Conservation (phyloP, 768 basidiomycete species). For the Hypholoma fasciculare region DNA sequence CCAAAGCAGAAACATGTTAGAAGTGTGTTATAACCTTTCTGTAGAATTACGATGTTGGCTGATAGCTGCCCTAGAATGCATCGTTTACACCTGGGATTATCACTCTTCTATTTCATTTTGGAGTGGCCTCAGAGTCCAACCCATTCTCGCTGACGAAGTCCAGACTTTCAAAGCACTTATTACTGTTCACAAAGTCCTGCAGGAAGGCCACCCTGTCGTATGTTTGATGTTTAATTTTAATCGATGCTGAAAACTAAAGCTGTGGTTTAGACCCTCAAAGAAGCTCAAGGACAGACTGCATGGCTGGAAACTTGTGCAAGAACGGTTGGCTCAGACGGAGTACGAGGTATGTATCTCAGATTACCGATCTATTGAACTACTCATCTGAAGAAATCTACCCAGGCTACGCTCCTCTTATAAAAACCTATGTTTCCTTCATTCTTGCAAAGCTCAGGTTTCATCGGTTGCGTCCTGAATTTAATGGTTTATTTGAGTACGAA, state of each 20-base stretch:
- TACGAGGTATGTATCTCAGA: slow-evolving; percentile 57
- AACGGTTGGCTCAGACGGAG: slow-evolving; percentile 77
- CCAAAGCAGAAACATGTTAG: slow-evolving; percentile 99
- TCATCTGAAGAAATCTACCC: not conserved
- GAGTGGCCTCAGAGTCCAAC: slow-evolving; percentile 95
- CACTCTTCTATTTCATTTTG: slow-evolving; percentile 97
- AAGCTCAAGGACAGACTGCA: slow-evolving; percentile 93
- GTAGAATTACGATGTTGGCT: not conserved
- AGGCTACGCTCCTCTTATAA: slow-evolving; percentile 94
- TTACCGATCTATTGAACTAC: not conserved
- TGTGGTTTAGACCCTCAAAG: slow-evolving; percentile 82
- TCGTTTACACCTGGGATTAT: slow-evolving; percentile 99
- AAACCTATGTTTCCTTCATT: slow-evolving; percentile 94
- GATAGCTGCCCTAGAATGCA: slow-evolving; percentile 68
- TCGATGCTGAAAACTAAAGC: slow-evolving; percentile 1
- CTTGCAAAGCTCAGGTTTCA: slow-evolving; percentile 96
- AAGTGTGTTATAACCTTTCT: slow-evolving; percentile 55
- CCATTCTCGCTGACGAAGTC: slow-evolving; percentile 94
- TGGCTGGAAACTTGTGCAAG: slow-evolving; percentile 98
- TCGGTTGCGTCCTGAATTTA: slow-evolving; percentile 94
- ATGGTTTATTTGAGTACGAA: slow-evolving; percentile 98
- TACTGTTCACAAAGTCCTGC: slow-evolving; percentile 95
- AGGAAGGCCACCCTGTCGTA: slow-evolving; percentile 96
- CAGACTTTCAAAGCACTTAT: slow-evolving; percentile 99
- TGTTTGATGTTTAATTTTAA: slow-evolving; percentile 17